These are phyloP conservation scores for Tylopilus vinaceipallidus DNA, from an alignment of 768 basidiomycete species.

Conservation along the genomic window DNA sequence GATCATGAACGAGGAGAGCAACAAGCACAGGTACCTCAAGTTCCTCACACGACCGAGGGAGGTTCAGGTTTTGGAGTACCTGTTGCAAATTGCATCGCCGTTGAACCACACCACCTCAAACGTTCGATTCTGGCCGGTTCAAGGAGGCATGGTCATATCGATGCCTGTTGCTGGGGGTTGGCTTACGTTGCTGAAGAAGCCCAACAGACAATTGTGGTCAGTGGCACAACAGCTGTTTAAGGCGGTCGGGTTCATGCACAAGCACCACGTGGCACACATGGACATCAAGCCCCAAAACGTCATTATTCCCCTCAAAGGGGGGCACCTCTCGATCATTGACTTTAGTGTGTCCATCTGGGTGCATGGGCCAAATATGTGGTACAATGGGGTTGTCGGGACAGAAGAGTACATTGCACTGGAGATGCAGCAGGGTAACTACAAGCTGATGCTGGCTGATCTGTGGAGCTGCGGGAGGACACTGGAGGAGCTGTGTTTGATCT, in stretches of 20 bases:
- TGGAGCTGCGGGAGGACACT: conserved; percentile 1
- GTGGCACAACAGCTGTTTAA: background rate
- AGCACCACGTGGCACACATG: conserved; percentile 12
- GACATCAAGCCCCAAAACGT: conserved; percentile 13
- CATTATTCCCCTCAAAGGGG: background rate
- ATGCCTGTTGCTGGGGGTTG: conserved; percentile 2
- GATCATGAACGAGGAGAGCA: too few species aligned
- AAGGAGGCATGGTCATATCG: background rate
- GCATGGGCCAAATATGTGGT: background rate
- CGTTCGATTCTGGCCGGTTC: conserved; percentile 1
- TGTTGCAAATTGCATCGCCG: background rate
- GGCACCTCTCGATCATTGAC: background rate
- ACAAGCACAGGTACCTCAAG: too few species aligned
- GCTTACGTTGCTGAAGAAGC: background rate
- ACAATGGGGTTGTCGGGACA: background rate
- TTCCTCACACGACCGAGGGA: too few species aligned
- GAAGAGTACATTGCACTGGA: background rate
- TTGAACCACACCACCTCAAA: conserved; percentile 10
- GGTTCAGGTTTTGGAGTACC: conserved; percentile 10
- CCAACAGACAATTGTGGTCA: background rate
- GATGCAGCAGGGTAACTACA: background rate
- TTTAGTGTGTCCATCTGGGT: background rate
- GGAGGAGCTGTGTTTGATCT: background rate
- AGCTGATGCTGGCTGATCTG: too few species aligned
- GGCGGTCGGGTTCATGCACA: conserved; percentile 11